A percentile compares a stretch with the other conserved stretches of the same genome.
Conservation (phyloP, 139 green algal genomes). For the Raphidocelis subcapitata region DNA sequence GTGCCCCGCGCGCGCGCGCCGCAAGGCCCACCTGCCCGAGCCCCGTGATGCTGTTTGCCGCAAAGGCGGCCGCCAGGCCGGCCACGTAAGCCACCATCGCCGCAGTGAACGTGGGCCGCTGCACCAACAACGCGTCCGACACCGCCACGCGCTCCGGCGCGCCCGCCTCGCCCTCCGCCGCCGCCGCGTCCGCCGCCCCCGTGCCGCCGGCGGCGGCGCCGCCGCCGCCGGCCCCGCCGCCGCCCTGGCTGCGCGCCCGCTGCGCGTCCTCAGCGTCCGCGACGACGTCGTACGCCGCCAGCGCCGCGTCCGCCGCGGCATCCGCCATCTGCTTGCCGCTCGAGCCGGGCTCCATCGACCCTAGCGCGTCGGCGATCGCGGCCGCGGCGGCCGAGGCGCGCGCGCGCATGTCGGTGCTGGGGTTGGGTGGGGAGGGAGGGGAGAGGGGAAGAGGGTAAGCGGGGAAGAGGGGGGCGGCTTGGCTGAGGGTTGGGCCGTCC, state of each 20-base stretch:
- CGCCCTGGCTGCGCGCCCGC: slow-evolving; percentile 24
- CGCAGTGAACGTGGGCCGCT: slow-evolving; percentile 73
- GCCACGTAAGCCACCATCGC: slow-evolving; percentile 69
- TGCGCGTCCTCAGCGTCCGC: slow-evolving; percentile 27
- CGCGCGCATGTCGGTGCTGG: slow-evolving; percentile 46
- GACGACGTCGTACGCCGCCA: slow-evolving; percentile 57
- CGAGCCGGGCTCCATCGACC: slow-evolving; percentile 28
- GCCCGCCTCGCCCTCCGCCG: background rate
- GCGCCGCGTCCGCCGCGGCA: slow-evolving; percentile 53
- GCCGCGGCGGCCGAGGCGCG: slow-evolving; percentile 54
- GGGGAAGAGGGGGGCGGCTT: too few relatives aligned
- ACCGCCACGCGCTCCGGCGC: slow-evolving; percentile 7
- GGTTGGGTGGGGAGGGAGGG: background rate
- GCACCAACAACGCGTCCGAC: slow-evolving; percentile 64
- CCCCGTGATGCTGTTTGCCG: slow-evolving; percentile 76
- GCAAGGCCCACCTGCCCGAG: too few relatives aligned
- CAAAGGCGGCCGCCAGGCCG: slow-evolving; percentile 77
- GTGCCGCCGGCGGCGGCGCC: background rate
- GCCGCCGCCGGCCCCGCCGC: slow-evolving; percentile 11
- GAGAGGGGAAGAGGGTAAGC: slow-evolving; percentile 37
- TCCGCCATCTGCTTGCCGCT: slow-evolving; percentile 47
- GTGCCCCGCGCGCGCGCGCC: too few relatives aligned
- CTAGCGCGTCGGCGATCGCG: slow-evolving; percentile 56
- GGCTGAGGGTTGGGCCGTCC: too few relatives aligned
- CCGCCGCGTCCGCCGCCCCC: background rate